Conservation (phyloP, 352 stramenopile genomes). For the Phytophthora aleatoria region DNA sequence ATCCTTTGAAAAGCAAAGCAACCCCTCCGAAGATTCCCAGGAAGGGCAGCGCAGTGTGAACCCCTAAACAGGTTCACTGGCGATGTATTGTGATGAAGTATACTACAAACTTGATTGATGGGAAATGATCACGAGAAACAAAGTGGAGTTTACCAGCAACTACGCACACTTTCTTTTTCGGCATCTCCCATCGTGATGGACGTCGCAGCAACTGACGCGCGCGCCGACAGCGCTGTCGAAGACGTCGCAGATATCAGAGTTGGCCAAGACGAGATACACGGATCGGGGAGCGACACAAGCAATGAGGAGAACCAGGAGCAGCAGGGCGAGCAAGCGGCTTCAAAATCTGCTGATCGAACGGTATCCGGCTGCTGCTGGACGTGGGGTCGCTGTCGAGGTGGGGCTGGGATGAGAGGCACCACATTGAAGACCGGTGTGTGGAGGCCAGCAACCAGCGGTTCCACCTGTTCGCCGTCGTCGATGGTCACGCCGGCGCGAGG, state of each 20-base stretch:
- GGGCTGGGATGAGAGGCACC: not conserved
- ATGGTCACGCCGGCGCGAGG: not conserved
- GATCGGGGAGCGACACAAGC: not conserved
- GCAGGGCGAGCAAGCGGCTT: not conserved
- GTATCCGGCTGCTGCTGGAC: not conserved
- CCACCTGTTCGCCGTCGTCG: not conserved
- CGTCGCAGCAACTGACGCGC: not conserved
- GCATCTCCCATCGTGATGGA: not conserved
- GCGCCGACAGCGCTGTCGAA: not conserved
- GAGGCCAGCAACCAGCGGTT: not conserved
- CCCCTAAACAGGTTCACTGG: no score
- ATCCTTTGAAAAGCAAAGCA: no score
- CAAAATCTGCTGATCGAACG: not conserved
- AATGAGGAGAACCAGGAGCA: not conserved
- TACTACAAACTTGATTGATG: not conserved
- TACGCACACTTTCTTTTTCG: not conserved
- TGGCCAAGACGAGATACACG: not conserved
- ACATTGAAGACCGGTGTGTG: not conserved
- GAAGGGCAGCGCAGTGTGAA: no score
- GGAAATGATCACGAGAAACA: not conserved
- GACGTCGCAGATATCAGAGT: not conserved
- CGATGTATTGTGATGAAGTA: no score
- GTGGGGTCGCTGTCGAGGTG: not conserved
- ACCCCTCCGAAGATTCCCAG: no score
- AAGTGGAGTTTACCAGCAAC: not conserved